Percentiles rank a stretch among this genome's conserved stretches.
Conservation (phyloP, 169 alveolate species). For the Eimeria sp. region DNA sequence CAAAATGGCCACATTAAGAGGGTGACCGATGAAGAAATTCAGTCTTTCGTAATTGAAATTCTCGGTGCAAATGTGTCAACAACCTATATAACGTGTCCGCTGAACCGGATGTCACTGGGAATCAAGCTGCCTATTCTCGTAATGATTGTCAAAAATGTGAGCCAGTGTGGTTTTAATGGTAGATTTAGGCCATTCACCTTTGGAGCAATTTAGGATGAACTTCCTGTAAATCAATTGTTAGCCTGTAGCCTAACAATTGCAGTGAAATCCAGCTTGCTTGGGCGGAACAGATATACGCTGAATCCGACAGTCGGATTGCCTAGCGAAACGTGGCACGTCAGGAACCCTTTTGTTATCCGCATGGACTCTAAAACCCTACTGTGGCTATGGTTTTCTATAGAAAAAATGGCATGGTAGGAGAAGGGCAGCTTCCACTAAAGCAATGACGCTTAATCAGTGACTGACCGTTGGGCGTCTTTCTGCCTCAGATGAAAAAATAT, state of each 20-base stretch:
- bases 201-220: background rate
- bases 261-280: background rate
- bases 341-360: background rate
- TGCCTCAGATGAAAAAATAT: conserved; percentile 94
- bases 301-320: background rate
- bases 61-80: conserved; percentile 95
- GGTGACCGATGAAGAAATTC: conserved; percentile 97
- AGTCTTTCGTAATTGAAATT: conserved; percentile 89
- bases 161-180: background rate
- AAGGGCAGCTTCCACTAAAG: background rate
- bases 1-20: conserved; percentile 98
- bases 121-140: conserved; percentile 97
- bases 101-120: conserved; percentile 95
- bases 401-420: background rate
- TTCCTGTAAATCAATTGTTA: background rate
- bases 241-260: background rate
- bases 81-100: conserved; percentile 96
- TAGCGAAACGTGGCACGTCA: background rate
- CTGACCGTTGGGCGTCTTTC: background rate
- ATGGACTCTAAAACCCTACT: background rate
- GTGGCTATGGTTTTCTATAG: background rate
- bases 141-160: conserved; percentile 96
- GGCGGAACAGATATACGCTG: background rate
- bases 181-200: background rate
- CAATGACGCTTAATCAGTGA: background rate